These are phyloP conservation scores for Sporobolomyces pararoseus DNA, from an alignment of 768 basidiomycete species.

Conservation along the genomic window DNA sequence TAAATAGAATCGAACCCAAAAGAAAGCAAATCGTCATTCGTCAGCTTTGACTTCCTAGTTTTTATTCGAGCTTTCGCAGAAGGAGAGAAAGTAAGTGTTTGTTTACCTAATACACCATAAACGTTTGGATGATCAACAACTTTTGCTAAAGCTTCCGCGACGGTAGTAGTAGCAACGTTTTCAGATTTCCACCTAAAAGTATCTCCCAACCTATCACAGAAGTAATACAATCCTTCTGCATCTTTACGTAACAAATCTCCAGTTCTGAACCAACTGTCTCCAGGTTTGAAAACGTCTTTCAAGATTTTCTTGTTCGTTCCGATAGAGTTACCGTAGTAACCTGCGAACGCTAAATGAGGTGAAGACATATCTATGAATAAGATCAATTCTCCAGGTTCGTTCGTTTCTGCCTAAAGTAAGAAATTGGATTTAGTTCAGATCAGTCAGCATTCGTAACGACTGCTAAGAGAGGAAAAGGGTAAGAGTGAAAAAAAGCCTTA, in stretches of 20 bases:
- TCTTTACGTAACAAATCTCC: slow-evolving; percentile 30
- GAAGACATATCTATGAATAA: slow-evolving; percentile 15
- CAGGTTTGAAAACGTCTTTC: slow-evolving; percentile 31
- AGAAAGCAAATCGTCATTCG: too few species aligned
- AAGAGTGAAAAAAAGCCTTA: background rate
- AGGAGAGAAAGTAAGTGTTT: background rate
- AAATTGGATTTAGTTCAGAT: background rate
- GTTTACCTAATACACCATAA: slow-evolving; percentile 32
- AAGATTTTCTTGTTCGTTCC: slow-evolving; percentile 43
- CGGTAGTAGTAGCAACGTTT: slow-evolving; percentile 34
- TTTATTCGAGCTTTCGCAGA: background rate
- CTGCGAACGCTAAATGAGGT: slow-evolving; percentile 29
- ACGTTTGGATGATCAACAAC: slow-evolving; percentile 32
- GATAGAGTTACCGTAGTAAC: slow-evolving; percentile 27
- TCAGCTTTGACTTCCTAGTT: too few species aligned
- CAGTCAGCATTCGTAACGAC: too few species aligned
- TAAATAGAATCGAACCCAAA: background rate
- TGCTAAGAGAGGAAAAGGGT: background rate
- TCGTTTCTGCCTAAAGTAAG: background rate
- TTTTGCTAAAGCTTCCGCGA: slow-evolving; percentile 27
- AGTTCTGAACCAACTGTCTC: slow-evolving; percentile 20
- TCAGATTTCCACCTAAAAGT: slow-evolving; percentile 41
- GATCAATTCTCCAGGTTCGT: slow-evolving; percentile 39
- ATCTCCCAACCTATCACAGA: slow-evolving; percentile 37
- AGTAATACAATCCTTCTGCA: slow-evolving; percentile 30